phyloP scores from a whole-genome alignment of 176 grass and related monocot genomes.

The Triticum timopheevii region DNA sequence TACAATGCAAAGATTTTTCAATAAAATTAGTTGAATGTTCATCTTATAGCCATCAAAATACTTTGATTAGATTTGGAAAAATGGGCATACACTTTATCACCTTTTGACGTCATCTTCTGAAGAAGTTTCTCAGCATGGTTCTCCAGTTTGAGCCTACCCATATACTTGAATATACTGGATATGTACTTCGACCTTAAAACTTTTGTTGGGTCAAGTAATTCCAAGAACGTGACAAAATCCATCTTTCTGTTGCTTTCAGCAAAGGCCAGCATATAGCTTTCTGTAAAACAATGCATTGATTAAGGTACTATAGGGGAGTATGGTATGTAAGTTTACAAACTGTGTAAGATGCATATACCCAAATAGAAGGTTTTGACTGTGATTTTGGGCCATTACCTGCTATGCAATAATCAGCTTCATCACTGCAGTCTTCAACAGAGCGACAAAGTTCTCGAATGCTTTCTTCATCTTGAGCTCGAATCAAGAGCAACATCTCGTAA shows the following conservation, averaged over 20 bases:
- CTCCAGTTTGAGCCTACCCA: constrained; percentile 60
- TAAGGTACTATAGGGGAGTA: constrained; percentile 5
- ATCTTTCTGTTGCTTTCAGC: constrained; percentile 68
- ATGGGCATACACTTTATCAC: constrained; percentile 34
- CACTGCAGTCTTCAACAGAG: constrained; percentile 37
- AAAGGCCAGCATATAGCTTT: constrained; percentile 89
- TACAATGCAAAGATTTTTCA: neutral
- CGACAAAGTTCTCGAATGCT: constrained; percentile 63
- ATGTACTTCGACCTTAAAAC: constrained; percentile 65
- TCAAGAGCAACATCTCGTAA: constrained; percentile 84
- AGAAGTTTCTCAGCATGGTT: constrained; percentile 64
- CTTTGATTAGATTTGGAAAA: constrained; percentile 18
- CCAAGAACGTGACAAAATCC: constrained; percentile 59
- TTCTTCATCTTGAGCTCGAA: constrained; percentile 64
- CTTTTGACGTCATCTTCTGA: constrained; percentile 55
- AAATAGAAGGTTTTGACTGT: constrained; percentile 7
- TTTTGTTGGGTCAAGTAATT: constrained; percentile 62
- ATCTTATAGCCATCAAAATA: constrained; percentile 30
- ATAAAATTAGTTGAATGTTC: neutral
- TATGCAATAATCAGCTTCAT: constrained; percentile 49
- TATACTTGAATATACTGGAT: constrained; percentile 62
- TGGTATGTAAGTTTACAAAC: constrained; percentile 11
- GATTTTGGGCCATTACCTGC: constrained; percentile 52
- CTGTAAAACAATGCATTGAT: constrained; percentile 46
- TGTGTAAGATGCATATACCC: neutral